Evolutionary conservation across 805 yeast genomes (phyloP), one percentile per base, ranked within the genome.

Genomic region (Ogataea zsoltii): DNA sequence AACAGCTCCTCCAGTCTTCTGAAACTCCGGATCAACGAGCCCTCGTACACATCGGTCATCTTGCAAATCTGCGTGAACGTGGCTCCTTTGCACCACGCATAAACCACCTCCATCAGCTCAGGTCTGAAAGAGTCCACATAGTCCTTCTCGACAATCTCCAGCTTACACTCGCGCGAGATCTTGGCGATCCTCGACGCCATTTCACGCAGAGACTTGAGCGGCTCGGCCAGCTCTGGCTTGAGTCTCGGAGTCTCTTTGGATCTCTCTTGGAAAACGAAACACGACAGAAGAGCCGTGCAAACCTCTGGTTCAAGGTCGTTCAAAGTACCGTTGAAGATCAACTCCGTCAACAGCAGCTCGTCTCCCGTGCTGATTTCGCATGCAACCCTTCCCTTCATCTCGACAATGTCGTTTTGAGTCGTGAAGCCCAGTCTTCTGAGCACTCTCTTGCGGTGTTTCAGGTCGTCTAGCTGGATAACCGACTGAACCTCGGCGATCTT

Each of bases 41-140:
- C 99, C 71, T 94, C 99, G 57, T 92, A 94, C 35, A 94, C 98
- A 62, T 94, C 99, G 0, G 99, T 94, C 97, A 94, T 90, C 67
- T 92, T 92, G 71, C 98, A 92, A 51, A 94, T 92, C 64, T 92
- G 97, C 0, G 97, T 92, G 67, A 94, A 94, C 0, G 94, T 73
- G 6, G 96, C 97, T 15, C 98, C 98, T 62, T 85, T 84, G 66
- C 97, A 89, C 99, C 99, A 94, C 38, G 92, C 87, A 66, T 72
- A 89, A 1, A 94, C 97, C 41, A 94, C 97, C 64, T 91, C 98
- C 98, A 94, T 92, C 50, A 94, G 75, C 62, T 94, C 96, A 15
- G 90, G 85, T 68, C 96, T 82, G 72, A 94, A 95, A 21, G 85
- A 77, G 62, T 90, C 96, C 33, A 94, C 85, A 61, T 94, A 94